Base-by-base conservation (phyloP, 768 basidiomycete genomes). In the Pisolithus orientalis region DNA sequence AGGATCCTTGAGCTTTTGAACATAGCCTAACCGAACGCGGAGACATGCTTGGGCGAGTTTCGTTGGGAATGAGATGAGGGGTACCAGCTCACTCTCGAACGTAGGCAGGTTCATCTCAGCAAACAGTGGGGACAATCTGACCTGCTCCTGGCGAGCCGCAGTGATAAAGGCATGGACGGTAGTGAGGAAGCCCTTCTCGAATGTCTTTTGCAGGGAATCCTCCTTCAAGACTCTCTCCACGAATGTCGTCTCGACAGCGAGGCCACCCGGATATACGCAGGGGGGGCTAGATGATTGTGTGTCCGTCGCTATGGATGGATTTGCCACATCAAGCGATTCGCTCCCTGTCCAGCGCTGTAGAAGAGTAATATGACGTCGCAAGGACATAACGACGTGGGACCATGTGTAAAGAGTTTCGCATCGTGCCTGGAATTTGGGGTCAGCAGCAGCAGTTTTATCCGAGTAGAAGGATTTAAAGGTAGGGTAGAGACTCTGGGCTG, bases 51-150 rank as follows among this genome's bases (percentile, higher is more conserved):
- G 90, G 5, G 94, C 88, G 47, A 99, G 84, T 63, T 90, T 87
- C 21, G 93, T 95, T 6, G 96, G 92, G 71, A 98, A 98, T n/a
- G 91, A 87, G 55, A 96, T 94, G 55, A 98, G 78, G 39, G 90
- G 86, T 9, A 94, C 83, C 17, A 98, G 79, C 58, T 95, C 91
- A 52, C 81, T 79, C 66, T 92, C 89, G 65, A 96, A 95, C 5
- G 83, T 85, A 9, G 94, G 94, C 3, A 99, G 82, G 62, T 91
- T 87, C 85, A 97, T 90, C 60, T 88, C 80, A 59, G 80, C 76
- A 69, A 97, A 93, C 49, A 83, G 71, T 17, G 79, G 70, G 13
- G 85, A 80, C 55, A 90, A 82, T 53, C 83, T 84, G 60, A 94
- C 84, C 67, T 95, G 89, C 0, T 91, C 87, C 43, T 87, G 83